Conservation (phyloP, 352 stramenopile species). For the Phytopythium vexans region DNA sequence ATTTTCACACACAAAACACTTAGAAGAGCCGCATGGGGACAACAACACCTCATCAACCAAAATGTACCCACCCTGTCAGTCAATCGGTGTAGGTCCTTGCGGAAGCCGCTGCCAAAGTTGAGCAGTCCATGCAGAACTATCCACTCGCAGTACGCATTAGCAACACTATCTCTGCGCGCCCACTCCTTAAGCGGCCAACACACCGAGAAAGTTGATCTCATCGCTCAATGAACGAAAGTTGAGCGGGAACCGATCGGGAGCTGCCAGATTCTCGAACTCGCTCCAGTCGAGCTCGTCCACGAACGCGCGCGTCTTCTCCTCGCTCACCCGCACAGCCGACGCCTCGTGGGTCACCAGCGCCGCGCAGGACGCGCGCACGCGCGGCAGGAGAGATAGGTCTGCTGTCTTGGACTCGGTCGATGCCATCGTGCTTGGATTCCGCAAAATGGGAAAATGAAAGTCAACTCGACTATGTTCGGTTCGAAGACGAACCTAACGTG, state of each 20-base stretch:
- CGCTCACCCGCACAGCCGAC: constrained; percentile 46
- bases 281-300: constrained; percentile 43
- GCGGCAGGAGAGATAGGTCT: constrained; percentile 19
- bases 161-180: not conserved
- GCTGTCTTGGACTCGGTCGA: not conserved
- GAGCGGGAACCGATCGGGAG: constrained; percentile 62
- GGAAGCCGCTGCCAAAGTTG: constrained; percentile 80
- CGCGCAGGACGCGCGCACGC: constrained; percentile 53
- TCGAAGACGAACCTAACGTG: no score
- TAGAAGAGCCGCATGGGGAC: not conserved
- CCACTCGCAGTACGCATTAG: not conserved
- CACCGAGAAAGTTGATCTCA: constrained; percentile 79
- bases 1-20: not conserved
- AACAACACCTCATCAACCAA: not conserved
- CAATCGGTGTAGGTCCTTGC: constrained; percentile 77
- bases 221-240: constrained; percentile 71
- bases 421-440: not conserved
- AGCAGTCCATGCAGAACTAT: constrained; percentile 64
- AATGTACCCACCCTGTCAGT: constrained; percentile 38
- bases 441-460: not conserved
- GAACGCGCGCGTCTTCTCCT: constrained; percentile 46
- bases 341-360: constrained; percentile 38
- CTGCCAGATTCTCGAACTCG: constrained; percentile 45
- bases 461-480: not conserved
- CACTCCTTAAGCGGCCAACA: constrained; percentile 6